Evolutionary conservation across 352 stramenopile genomes (phyloP).

Genomic region (Blastocystis sp.): DNA sequence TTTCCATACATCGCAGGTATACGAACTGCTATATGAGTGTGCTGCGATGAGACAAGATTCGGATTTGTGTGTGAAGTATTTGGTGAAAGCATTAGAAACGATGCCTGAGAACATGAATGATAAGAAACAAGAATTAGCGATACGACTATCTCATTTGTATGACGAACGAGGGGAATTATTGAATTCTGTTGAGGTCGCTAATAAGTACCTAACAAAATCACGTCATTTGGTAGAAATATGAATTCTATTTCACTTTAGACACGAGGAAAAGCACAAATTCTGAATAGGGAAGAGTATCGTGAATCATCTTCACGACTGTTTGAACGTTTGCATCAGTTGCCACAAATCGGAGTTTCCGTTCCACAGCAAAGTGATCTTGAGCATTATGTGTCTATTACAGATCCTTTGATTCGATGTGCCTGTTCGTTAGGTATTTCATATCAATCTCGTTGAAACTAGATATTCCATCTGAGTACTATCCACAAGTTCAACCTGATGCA

Average conservation of each 20-base stretch:
- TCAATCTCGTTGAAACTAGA: background rate
- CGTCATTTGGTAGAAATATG: background rate
- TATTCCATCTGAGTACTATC: background rate
- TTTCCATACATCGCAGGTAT: background rate
- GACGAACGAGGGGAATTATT: slow-evolving; percentile 42
- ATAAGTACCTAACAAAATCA: slow-evolving; percentile 43
- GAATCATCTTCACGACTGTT: background rate
- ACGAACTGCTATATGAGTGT: slow-evolving; percentile 22
- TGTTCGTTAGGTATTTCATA: background rate
- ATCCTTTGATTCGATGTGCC: slow-evolving; percentile 9
- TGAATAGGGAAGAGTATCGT: background rate
- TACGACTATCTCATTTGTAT: slow-evolving; percentile 29
- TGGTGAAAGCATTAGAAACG: slow-evolving; percentile 11
- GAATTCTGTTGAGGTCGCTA: slow-evolving; percentile 32
- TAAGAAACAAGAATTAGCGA: slow-evolving; percentile 10
- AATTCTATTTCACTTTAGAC: background rate
- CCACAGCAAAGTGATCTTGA: background rate
- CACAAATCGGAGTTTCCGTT: background rate
- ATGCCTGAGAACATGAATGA: background rate
- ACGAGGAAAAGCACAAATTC: background rate
- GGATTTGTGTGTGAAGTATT: slow-evolving; percentile 8
- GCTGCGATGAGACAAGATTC: background rate
- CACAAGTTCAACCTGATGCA: background rate
- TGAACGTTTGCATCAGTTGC: background rate
- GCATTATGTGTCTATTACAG: background rate